Base-by-base conservation (phyloP, 371 early-diverging fungal genomes). In the Syncephalastrum sp. region DNA sequence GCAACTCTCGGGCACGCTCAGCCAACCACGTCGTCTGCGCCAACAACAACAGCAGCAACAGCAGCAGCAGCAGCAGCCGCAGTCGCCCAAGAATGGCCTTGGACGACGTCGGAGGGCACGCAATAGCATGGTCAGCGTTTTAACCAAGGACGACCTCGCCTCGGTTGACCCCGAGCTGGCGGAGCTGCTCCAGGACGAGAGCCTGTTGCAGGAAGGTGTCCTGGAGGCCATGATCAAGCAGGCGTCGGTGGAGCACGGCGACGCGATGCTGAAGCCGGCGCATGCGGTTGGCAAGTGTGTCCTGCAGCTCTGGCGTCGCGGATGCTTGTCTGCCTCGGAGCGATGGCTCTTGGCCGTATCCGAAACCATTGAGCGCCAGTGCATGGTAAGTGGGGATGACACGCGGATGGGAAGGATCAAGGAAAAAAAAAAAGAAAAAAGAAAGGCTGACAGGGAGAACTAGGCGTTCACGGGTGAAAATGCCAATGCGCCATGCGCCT, bases 121-220 rank as follows among this genome's bases (percentile, higher is more conserved):
- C 38, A 33, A 33, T 12, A 33, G 38, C 38, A 33, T 33, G 38
- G 10, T 12, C 10, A 33, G 38, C 12, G 38, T 33, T 5, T 33
- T 33, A 10, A 33, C 38, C 38, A 33, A 33, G 38, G 38, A 33
- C 12, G 38, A 33, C 10, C 38, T 33, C 10, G 38, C 10, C 0
- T 33, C 38, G 10, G 38, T 33, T 2, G 38, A 33, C 5, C 59
- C 23, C 19, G 47, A 46, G 23, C 53, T 62, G 25, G 52, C 51
- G 4, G 65, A 42, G 25, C 52, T 66, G 5, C 65, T 85, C 12
- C 75, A 78, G 54, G 74, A 73, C 61, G 93, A 92, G 57, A 82
- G 81, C 0, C 77, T 94, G 23, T 85, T 90, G 50, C 81, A 88
- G 27, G 94, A 88, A 29, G 95, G 94, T 70, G 81, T 95, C n/a